phyloP scores from a whole-genome alignment of 2,329 filamentous ascomycete species.

The Fusarium drepaniforme region DNA sequence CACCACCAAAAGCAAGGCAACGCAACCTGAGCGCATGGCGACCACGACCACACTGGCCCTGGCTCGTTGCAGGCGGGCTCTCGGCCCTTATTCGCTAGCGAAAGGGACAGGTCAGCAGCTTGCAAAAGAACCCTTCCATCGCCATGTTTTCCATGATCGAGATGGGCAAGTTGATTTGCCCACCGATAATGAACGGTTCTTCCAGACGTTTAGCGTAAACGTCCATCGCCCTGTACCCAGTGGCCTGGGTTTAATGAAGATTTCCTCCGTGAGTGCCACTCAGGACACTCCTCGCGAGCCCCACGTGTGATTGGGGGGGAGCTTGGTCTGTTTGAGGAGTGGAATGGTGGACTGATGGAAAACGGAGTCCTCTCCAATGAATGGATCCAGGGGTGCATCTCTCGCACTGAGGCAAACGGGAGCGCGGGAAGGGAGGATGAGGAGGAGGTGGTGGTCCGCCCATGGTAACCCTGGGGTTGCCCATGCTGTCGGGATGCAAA shows the following conservation, averaged over 20 bases:
- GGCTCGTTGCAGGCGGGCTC: constrained; percentile 19
- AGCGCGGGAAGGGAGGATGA: constrained; percentile 28
- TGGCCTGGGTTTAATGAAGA: constrained; percentile 18
- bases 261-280: constrained; percentile 24
- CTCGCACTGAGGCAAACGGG: constrained; percentile 4
- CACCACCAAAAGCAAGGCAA: constrained; percentile 6
- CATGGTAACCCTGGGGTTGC: constrained; percentile 22
- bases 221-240: not conserved
- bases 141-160: not conserved
- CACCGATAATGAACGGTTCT: not conserved
- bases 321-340: constrained; percentile 24
- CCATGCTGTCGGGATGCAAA: constrained; percentile 29
- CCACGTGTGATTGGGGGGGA: constrained; percentile 28
- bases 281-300: constrained; percentile 6
- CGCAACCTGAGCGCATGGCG: not conserved
- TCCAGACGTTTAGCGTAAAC: not conserved
- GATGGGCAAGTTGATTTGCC: constrained; percentile 7
- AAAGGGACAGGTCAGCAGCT: constrained; percentile 6
- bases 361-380: constrained; percentile 11
- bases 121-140: constrained; percentile 9
- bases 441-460: constrained; percentile 29
- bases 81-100: constrained; percentile 8
- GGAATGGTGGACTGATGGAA: constrained; percentile 33
- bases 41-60: constrained; percentile 2
- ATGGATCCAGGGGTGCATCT: constrained; percentile 19